Conservation (phyloP, 2,329 filamentous ascomycete species). For the Penicillium sp. region DNA sequence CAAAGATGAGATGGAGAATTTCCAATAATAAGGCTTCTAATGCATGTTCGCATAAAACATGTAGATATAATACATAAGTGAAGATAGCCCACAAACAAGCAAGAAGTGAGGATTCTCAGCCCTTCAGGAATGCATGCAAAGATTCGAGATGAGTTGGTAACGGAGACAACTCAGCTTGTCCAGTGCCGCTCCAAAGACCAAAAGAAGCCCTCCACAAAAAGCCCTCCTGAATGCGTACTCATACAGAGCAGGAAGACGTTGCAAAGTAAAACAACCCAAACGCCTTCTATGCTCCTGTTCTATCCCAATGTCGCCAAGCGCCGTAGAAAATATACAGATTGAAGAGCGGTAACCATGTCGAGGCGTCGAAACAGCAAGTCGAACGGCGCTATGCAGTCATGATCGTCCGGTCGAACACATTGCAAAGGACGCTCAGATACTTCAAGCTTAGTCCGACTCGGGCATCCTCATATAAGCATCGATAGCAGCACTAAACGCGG, state of each 20-base stretch:
- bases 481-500: slow-evolving; percentile 86
- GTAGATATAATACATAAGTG: not conserved
- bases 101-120: not conserved
- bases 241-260: not conserved
- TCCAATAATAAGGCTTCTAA: not conserved
- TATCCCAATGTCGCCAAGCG: slow-evolving; percentile 19
- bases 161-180: not conserved
- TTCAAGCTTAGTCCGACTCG: slow-evolving; percentile 29
- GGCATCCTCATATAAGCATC: slow-evolving; percentile 86
- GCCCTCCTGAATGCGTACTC: not conserved
- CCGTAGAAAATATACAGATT: slow-evolving; percentile 18
- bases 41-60: not conserved
- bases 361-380: slow-evolving; percentile 1
- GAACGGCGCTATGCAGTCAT: not conserved
- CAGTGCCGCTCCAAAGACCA: not conserved
- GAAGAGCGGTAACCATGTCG: slow-evolving; percentile 3
- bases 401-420: not conserved
- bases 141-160: not conserved
- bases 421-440: not conserved
- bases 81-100: not conserved
- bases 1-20: not conserved
- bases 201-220: not conserved
- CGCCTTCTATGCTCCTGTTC: slow-evolving; percentile 26
- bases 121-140: not conserved
- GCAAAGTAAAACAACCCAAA: slow-evolving; percentile 17